These are phyloP conservation scores for Bullera alba DNA, from an alignment of 768 basidiomycete genomes.

Conservation along the genomic window DNA sequence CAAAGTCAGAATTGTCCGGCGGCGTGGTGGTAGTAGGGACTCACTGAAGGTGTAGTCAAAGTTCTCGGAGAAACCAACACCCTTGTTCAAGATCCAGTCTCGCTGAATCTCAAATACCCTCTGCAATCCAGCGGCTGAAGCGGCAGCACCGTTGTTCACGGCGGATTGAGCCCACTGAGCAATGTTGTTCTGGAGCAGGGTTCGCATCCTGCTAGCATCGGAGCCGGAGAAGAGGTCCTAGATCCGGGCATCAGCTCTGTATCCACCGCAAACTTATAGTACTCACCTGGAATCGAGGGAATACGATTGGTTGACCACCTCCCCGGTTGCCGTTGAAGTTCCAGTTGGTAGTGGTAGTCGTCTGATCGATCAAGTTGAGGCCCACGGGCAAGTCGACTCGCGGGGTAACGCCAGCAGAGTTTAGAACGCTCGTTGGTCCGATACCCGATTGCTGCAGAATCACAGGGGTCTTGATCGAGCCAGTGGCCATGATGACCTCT, in stretches of 20 bases:
- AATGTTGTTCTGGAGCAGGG: background rate
- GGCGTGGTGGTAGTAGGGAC: too few species aligned
- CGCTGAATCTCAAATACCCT: conserved; percentile 33
- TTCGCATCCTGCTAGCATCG: background rate
- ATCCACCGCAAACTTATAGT: too few species aligned
- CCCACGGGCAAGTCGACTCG: conserved; percentile 35
- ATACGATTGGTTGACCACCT: conserved; percentile 21
- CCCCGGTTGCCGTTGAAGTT: conserved; percentile 9
- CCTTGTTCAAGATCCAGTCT: conserved; percentile 34
- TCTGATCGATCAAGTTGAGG: conserved; percentile 37
- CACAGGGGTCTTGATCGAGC: conserved; percentile 32
- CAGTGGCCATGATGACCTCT: conserved; percentile 41
- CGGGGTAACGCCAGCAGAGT: conserved; percentile 23
- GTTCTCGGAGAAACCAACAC: conserved; percentile 30
- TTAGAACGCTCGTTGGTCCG: conserved; percentile 23
- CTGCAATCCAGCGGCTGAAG: background rate
- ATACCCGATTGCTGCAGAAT: conserved; percentile 41
- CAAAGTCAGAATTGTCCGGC: too few species aligned
- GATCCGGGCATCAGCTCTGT: too few species aligned
- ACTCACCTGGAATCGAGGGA: conserved; percentile 28
- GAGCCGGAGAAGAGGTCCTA: background rate
- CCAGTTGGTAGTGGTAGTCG: conserved; percentile 29
- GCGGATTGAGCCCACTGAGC: background rate
- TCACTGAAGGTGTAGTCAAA: conserved; percentile 25
- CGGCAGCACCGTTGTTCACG: background rate